Evolutionary conservation across 306 rosid genomes (phyloP).

Genomic region (Sphenostylis stenocarpa): DNA sequence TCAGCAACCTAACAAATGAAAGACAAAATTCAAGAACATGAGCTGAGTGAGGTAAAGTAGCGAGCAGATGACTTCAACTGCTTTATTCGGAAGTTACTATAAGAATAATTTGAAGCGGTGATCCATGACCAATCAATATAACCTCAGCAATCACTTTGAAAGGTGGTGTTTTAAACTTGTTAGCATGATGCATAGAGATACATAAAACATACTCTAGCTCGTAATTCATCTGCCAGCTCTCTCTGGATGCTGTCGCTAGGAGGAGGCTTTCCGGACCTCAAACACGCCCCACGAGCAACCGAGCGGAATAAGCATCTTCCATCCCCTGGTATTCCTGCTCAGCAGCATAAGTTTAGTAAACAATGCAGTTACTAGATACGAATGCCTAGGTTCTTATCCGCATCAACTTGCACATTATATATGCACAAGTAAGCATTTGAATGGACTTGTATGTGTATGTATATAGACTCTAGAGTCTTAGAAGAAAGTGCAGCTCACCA

Average conservation of each 20-base stretch:
- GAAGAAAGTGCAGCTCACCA: slow-evolving; percentile 55
- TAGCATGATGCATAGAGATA: not conserved
- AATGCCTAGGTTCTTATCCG: not conserved
- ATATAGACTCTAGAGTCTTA: not conserved
- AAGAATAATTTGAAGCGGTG: not conserved
- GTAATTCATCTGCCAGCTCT: slow-evolving; percentile 77
- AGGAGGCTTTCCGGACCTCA: slow-evolving; percentile 73
- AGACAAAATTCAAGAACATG: slow-evolving; percentile 25
- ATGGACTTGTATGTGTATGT: not conserved
- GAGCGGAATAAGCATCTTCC: slow-evolving; percentile 95
- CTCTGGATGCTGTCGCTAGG: slow-evolving; percentile 68
- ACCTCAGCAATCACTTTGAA: not conserved
- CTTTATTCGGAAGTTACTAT: not conserved
- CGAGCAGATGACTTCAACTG: slow-evolving; percentile 15
- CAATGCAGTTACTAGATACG: not conserved
- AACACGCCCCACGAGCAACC: slow-evolving; percentile 83
- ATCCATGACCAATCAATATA: slow-evolving; percentile 16
- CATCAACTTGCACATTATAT: not conserved
- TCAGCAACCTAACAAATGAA: slow-evolving; percentile 72
- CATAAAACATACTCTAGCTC: slow-evolving; percentile 59
- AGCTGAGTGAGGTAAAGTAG: not conserved
- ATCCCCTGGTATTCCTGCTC: slow-evolving; percentile 93
- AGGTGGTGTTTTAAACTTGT: slow-evolving; percentile 1
- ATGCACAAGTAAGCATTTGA: not conserved
- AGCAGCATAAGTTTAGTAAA: slow-evolving; percentile 28